Percentiles rank a stretch among this genome's conserved stretches.
These are phyloP conservation scores for Vigna radiata DNA, from an alignment of 306 rosid genomes.

Conservation along the genomic window DNA sequence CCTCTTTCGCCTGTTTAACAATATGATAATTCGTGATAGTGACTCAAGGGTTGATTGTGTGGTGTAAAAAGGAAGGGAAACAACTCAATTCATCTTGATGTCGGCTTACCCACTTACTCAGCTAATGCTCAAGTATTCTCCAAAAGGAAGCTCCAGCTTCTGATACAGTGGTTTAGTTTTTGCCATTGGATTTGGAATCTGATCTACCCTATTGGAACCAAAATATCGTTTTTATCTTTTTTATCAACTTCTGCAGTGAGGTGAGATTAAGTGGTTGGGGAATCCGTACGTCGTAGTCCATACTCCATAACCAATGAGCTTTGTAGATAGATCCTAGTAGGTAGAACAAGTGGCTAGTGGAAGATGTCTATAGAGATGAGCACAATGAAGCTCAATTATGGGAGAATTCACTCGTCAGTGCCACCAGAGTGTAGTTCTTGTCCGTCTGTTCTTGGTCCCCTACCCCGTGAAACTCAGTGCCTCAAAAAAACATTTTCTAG, in stretches of 20 bases:
- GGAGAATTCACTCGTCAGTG: conserved; percentile 52
- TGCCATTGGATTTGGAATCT: conserved; percentile 25
- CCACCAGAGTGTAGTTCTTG: conserved; percentile 56
- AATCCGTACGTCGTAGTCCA: conserved; percentile 48
- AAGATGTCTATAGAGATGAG: conserved; percentile 51
- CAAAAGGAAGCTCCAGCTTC: conserved; percentile 46
- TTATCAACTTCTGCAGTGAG: conserved; percentile 1
- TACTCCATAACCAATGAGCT: conserved; percentile 44
- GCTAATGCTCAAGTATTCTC: conserved; percentile 37
- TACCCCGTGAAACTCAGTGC: conserved; percentile 58
- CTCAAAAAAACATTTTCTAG: conserved; percentile 34
- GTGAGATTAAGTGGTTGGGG: conserved; percentile 41
- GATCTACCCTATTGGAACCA: conserved; percentile 16
- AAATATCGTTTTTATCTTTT: not conserved
- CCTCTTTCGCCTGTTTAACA: conserved; percentile 35
- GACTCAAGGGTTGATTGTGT: conserved; percentile 34
- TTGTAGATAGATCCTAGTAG: conserved; percentile 44
- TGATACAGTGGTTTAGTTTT: conserved; percentile 10
- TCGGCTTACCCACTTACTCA: conserved; percentile 47
- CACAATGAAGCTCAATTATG: conserved; percentile 59
- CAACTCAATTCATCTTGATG: conserved; percentile 44
- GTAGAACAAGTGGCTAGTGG: conserved; percentile 53
- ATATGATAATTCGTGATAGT: conserved; percentile 36
- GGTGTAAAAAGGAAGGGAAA: conserved; percentile 43
- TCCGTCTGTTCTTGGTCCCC: conserved; percentile 67